Base-by-base conservation (phyloP, 2,329 filamentous ascomycete genomes). In the Sclerotinia glacialis region DNA sequence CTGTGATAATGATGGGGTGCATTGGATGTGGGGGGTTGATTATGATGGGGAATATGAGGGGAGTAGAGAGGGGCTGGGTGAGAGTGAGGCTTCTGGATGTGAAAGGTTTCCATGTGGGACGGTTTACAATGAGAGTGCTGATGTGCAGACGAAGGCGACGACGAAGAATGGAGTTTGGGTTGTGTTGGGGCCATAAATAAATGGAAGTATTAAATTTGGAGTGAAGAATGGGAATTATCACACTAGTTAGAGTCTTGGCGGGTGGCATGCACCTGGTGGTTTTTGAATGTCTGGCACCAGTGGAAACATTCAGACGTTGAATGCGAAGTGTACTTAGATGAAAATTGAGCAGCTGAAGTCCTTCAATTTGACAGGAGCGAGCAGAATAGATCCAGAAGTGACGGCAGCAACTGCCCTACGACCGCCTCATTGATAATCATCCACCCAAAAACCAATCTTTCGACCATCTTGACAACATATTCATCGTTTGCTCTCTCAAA, bases 21-120 rank as follows among this genome's bases (percentile, higher is more conserved):
- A 55, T 64, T 64, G 61, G 49, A 64, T 64, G 49, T 52, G 49
- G n/a, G 40, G 61, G 5, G 47, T 23, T 59, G 42, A 23, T 44
- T 26, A 9, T 34, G 56, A n/a, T 42, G 58, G 11, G 26, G 23
- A 11, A 31, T 28, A 23, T 40, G 60, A 5, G 21, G 8, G 7
- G 11, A 50, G 12, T 1, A 11, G 34, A 42, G 59, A 50, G 23
- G 5, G 4, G 11, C 16, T 28, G 9, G 40, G 31, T 28, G 37
- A 18, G 23, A 37, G 37, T 2, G 61, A 55, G 50, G 8, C 46
- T 31, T 54, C 37, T 37, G 50, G 61, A 1, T 64, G 37, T 47
- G 42, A 34, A 9, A 47, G 2, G 14, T 64, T 64, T 56, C 61
- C 50, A 9, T 64, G 26, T 46, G 40, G 18, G 6, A 21, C 1